These are phyloP conservation scores for Clarireedia monteithiana DNA, from an alignment of 2,329 filamentous ascomycete species.

Conservation along the genomic window DNA sequence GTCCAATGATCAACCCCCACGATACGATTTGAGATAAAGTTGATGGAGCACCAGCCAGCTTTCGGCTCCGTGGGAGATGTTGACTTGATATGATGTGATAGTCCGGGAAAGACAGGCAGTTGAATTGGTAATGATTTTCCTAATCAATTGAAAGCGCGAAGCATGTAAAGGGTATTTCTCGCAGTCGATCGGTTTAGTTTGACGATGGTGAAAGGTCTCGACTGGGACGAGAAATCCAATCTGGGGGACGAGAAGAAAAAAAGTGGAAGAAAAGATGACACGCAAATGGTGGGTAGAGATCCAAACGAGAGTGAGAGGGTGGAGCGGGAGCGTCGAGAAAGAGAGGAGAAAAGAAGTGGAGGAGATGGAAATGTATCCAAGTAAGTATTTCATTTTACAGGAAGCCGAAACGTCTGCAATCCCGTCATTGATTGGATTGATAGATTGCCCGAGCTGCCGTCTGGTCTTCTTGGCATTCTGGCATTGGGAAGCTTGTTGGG, in stretches of 20 bases:
- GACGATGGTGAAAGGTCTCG: conserved; percentile 2
- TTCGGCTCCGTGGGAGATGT: no score
- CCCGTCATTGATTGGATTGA: no score
- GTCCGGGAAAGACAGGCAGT: neutral
- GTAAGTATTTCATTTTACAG: no score
- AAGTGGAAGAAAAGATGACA: neutral
- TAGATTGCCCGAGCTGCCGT: no score
- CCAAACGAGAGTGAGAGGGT: neutral
- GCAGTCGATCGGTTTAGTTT: neutral
- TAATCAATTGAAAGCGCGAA: neutral
- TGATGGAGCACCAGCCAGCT: neutral
- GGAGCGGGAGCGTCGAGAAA: neutral
- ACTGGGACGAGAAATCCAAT: neutral
- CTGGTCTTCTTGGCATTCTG: no score
- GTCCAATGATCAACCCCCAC: conserved; percentile 3
- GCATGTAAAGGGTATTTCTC: no score
- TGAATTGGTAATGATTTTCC: neutral
- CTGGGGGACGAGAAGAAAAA: neutral
- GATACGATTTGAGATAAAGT: neutral
- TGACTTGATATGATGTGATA: neutral
- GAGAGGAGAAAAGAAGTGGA: neutral
- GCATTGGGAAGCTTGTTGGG: no score
- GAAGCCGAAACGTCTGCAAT: no score
- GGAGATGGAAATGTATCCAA: neutral
- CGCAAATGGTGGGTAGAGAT: neutral